A percentile compares a stretch with the other conserved stretches of the same genome.
phyloP scores from a whole-genome alignment of 805 yeast species.

The Candida palmyrensis region DNA sequence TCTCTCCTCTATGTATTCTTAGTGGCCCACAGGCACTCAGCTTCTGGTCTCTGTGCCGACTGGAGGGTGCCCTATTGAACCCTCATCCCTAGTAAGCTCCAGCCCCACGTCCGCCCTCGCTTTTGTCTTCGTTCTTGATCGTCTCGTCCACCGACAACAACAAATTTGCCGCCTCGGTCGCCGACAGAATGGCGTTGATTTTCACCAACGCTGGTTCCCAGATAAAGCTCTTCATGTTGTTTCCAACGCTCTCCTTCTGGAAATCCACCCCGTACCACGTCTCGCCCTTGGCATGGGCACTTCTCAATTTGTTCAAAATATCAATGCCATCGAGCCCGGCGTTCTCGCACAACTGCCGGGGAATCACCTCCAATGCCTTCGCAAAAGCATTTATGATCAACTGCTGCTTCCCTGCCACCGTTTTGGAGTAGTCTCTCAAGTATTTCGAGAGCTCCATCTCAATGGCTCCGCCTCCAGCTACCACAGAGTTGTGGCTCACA shows the following conservation, averaged over 20 bases:
- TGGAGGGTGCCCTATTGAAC: too few species aligned
- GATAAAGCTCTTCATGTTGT: slow-evolving; percentile 79
- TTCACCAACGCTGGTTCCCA: slow-evolving; percentile 99
- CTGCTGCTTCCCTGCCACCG: slow-evolving; percentile 95
- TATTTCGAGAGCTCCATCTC: slow-evolving; percentile 95
- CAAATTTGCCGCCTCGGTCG: slow-evolving; percentile 93
- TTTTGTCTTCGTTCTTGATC: slow-evolving; percentile 64
- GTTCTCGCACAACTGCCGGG: slow-evolving; percentile 95
- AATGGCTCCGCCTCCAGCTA: slow-evolving; percentile 99
- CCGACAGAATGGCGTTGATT: slow-evolving; percentile 88
- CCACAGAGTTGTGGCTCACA: slow-evolving; percentile 76
- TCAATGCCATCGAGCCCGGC: slow-evolving; percentile 99
- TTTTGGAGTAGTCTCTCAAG: slow-evolving; percentile 78
- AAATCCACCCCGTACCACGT: slow-evolving; percentile 91
- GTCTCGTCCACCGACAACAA: slow-evolving; percentile 97
- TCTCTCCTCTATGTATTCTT: too few species aligned
- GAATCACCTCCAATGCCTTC: slow-evolving; percentile 90
- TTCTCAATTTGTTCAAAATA: slow-evolving; percentile 80
- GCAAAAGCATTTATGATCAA: slow-evolving; percentile 89
- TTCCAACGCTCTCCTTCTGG: slow-evolving; percentile 72
- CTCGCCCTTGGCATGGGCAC: slow-evolving; percentile 93
- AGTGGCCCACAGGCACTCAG: too few species aligned
- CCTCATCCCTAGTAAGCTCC: slow-evolving; percentile 53
- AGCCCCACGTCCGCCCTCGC: slow-evolving; percentile 59
- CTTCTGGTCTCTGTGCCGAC: too few species aligned